Conservation (phyloP, 2,329 filamentous ascomycete species). For the Alternaria arborescens region DNA sequence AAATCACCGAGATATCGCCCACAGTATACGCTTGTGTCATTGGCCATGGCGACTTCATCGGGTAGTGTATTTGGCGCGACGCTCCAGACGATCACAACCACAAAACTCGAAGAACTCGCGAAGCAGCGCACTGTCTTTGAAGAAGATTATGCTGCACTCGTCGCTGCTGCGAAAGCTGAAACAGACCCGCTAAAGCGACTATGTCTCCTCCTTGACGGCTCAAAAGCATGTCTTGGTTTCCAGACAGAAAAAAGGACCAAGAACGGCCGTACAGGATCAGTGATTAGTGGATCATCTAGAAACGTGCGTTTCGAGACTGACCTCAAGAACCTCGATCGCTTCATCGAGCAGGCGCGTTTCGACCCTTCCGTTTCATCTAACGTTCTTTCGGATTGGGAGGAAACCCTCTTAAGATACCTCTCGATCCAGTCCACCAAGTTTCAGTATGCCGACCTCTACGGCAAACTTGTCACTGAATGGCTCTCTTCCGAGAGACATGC, state of each 20-base stretch:
- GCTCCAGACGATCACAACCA: constrained; percentile 47
- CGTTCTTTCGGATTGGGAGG: constrained; percentile 46
- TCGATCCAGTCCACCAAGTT: constrained; percentile 49
- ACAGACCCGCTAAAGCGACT: constrained; percentile 37
- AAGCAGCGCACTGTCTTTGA: constrained; percentile 47
- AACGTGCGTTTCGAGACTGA: constrained; percentile 39
- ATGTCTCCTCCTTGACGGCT: constrained; percentile 35
- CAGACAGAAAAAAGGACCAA: constrained; percentile 26
- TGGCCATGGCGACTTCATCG: constrained; percentile 29
- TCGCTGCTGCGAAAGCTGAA: constrained; percentile 20
- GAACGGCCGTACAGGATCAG: constrained; percentile 19
- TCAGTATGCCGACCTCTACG: constrained; percentile 47
- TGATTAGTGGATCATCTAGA: constrained; percentile 29
- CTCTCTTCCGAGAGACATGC: constrained; percentile 38
- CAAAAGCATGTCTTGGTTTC: constrained; percentile 41
- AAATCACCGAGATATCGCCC: no score
- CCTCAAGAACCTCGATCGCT: constrained; percentile 45
- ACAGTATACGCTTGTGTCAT: neutral
- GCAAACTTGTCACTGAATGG: constrained; percentile 49
- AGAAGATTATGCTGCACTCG: constrained; percentile 34
- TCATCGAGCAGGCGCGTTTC: constrained; percentile 48
- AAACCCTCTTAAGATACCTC: constrained; percentile 41
- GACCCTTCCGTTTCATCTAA: constrained; percentile 48
- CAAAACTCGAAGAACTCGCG: constrained; percentile 49
- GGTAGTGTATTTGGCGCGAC: constrained; percentile 49